A percentile compares a stretch with the other conserved stretches of the same genome.
phyloP scores from a whole-genome alignment of 1,284 basidiomycete species.

The Ganoderma meredithae region DNA sequence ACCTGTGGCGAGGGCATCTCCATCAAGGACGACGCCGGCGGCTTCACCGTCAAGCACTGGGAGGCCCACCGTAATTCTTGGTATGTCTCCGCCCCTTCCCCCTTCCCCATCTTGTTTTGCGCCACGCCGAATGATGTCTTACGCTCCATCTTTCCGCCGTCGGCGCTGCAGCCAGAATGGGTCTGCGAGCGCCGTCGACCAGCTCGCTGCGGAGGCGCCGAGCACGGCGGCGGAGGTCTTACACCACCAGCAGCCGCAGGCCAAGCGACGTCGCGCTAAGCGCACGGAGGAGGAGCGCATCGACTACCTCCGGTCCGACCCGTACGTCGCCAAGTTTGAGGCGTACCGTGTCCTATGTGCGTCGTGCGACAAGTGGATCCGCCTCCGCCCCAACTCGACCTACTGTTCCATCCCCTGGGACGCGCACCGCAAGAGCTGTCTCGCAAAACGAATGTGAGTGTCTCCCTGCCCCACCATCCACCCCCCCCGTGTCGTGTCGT shows the following conservation, averaged over 20 bases:
- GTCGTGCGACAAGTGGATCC: constrained; percentile 83
- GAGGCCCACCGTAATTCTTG: constrained; percentile 68
- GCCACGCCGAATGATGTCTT: background rate
- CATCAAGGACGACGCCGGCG: constrained; percentile 67
- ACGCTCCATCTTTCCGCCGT: background rate
- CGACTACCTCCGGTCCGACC: constrained; percentile 72
- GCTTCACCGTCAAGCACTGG: constrained; percentile 73
- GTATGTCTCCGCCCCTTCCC: constrained; percentile 45
- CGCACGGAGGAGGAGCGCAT: constrained; percentile 82
- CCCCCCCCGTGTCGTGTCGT: too few species aligned
- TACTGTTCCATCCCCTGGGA: constrained; percentile 89
- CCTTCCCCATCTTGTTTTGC: constrained; percentile 10
- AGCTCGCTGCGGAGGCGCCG: constrained; percentile 33
- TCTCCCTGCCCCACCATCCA: constrained; percentile 15
- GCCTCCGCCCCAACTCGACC: constrained; percentile 79
- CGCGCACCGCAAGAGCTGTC: constrained; percentile 77
- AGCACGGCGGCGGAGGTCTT: constrained; percentile 33
- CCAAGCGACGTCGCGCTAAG: constrained; percentile 71
- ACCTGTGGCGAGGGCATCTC: constrained; percentile 65
- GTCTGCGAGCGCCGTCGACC: constrained; percentile 32
- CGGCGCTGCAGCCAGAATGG: constrained; percentile 35
- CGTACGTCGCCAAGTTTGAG: constrained; percentile 81
- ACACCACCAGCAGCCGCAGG: constrained; percentile 30
- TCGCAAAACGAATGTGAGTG: constrained; percentile 74
- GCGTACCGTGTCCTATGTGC: constrained; percentile 80